Percentiles rank a stretch among this genome's conserved stretches.
Conservation (phyloP, 1,284 basidiomycete genomes). For the Ustilago loliicola region DNA sequence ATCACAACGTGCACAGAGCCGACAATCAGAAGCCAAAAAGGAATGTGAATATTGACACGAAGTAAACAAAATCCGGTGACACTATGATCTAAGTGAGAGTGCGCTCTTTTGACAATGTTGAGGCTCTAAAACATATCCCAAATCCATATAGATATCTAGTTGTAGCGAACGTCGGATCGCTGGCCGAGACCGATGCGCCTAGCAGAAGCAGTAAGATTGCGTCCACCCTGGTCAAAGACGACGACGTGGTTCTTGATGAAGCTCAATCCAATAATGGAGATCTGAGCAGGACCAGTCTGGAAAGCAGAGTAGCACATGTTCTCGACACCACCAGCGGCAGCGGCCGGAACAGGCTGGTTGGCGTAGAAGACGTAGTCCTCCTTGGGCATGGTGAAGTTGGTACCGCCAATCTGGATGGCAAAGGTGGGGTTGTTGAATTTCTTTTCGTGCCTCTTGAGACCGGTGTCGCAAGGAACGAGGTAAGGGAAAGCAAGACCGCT, state of each 20-base stretch:
- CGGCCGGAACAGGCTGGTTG: slow-evolving; percentile 45
- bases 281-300: slow-evolving; percentile 49
- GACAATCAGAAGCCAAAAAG: background rate
- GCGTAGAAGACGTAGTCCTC: slow-evolving; percentile 61
- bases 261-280: slow-evolving; percentile 56
- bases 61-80: slow-evolving; percentile 14
- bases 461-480: slow-evolving; percentile 59
- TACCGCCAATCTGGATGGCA: slow-evolving; percentile 40
- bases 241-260: slow-evolving; percentile 63
- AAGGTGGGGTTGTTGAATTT: slow-evolving; percentile 38
- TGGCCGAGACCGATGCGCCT: slow-evolving; percentile 50
- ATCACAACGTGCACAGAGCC: background rate
- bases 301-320: slow-evolving; percentile 57
- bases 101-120: background rate
- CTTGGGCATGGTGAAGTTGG: slow-evolving; percentile 52
- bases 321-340: slow-evolving; percentile 37
- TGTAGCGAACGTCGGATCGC: slow-evolving; percentile 46
- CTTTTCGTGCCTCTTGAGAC: slow-evolving; percentile 49
- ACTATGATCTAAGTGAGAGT: background rate
- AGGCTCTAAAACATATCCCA: background rate
- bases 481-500: slow-evolving; percentile 47
- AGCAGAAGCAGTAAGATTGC: slow-evolving; percentile 29
- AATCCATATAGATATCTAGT: slow-evolving; percentile 6
- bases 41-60: slow-evolving; percentile 1
- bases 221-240: slow-evolving; percentile 53